A percentile compares a stretch with the other conserved stretches of the same genome.
Evolutionary conservation across 2,329 filamentous ascomycete species (phyloP).

Genomic region (Lachnellula arida): DNA sequence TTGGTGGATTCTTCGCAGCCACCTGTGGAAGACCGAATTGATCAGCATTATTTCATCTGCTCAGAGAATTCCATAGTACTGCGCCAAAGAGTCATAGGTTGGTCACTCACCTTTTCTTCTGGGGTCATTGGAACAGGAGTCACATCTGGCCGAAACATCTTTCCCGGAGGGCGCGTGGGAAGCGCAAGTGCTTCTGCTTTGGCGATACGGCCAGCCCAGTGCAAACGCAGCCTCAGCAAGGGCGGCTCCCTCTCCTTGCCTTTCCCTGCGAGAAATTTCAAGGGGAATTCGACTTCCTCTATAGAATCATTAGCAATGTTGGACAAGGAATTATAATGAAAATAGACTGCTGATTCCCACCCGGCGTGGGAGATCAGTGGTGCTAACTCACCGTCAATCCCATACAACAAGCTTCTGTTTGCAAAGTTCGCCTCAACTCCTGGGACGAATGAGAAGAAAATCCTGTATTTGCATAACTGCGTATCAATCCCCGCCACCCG

Average conservation of each 20-base stretch:
- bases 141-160: conserved; percentile 16
- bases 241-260: conserved; percentile 15
- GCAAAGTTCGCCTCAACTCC: conserved; percentile 19
- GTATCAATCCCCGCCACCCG: conserved; percentile 13
- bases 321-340: neutral
- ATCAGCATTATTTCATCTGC: too few relatives aligned
- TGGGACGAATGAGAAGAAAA: conserved; percentile 12
- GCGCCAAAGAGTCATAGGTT: too few relatives aligned
- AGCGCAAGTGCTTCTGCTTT: conserved; percentile 9
- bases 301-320: neutral
- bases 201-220: conserved; percentile 14
- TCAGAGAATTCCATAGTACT: too few relatives aligned
- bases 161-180: conserved; percentile 13
- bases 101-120: conserved; percentile 4
- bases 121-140: conserved; percentile 8
- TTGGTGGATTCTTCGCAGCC: too few relatives aligned
- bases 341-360: too few relatives aligned
- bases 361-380: too few relatives aligned
- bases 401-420: conserved; percentile 17
- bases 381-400: conserved; percentile 13
- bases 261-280: conserved; percentile 11
- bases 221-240: conserved; percentile 11
- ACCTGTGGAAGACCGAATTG: too few relatives aligned
- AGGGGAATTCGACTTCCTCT: conserved; percentile 14
- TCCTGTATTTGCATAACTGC: conserved; percentile 4